phyloP scores from a whole-genome alignment of 495 filamentous ascomycete genomes.

The Pseudotulostoma volvatum region DNA sequence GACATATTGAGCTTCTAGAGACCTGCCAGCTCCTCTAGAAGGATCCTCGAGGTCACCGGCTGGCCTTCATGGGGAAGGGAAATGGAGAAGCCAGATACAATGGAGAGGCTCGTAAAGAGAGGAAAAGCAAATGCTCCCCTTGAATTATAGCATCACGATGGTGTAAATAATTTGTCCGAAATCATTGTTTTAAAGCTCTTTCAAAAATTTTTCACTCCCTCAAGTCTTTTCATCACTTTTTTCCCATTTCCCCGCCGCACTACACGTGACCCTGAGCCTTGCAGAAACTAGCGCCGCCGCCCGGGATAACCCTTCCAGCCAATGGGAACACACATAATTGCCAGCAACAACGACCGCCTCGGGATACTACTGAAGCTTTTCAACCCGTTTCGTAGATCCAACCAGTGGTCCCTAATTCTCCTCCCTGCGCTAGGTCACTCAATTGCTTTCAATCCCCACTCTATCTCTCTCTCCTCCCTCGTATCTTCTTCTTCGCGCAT shows the following conservation, averaged over 20 bases:
- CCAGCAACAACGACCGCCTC: constrained; percentile 10
- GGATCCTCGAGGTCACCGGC: constrained; percentile 48
- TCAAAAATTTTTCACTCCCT: no score
- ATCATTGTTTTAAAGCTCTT: no score
- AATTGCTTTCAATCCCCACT: constrained; percentile 30
- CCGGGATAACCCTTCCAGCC: constrained; percentile 20
- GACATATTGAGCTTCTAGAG: constrained; percentile 47
- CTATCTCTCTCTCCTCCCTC: constrained; percentile 12
- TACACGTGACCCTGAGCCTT: no score
- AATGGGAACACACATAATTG: constrained; percentile 30
- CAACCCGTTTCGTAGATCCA: constrained; percentile 13
- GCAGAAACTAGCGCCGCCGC: no score
- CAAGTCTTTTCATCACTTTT: no score
- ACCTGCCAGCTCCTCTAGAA: constrained; percentile 60
- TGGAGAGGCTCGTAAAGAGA: no score
- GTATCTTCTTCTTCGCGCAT: constrained; percentile 25
- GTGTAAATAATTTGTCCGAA: no score
- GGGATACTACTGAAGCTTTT: constrained; percentile 38
- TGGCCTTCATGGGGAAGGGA: constrained; percentile 20
- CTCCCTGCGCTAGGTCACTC: constrained; percentile 16
- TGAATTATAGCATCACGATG: no score
- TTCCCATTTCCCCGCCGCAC: no score
- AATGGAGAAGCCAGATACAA: no score
- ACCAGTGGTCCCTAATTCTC: constrained; percentile 13
- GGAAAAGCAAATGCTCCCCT: constrained; percentile 1